These are phyloP conservation scores for Linnemannia elongata DNA, from an alignment of 192 early-diverging fungal genomes.

Conservation along the genomic window DNA sequence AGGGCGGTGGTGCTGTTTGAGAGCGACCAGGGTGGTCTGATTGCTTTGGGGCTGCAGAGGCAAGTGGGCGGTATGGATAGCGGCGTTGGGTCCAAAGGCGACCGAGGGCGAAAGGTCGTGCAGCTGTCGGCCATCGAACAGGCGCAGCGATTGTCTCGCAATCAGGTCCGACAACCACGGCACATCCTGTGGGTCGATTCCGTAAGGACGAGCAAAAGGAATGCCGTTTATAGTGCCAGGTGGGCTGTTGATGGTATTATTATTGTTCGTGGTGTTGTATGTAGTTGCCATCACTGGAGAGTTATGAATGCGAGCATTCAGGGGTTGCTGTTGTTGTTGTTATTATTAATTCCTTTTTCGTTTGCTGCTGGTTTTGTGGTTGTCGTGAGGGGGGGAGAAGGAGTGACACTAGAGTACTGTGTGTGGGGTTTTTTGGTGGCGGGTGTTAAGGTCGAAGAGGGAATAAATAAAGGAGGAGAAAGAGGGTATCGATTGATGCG, in stretches of 20 bases:
- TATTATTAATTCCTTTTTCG: neutral
- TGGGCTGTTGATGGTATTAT: neutral
- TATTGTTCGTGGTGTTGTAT: neutral
- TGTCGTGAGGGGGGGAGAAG: neutral
- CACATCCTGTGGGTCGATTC: conserved; percentile 45
- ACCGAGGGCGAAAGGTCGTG: conserved; percentile 33
- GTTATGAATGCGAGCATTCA: neutral
- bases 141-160: conserved; percentile 30
- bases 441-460: neutral
- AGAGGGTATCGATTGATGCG: too few species aligned
- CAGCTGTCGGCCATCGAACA: conserved; percentile 34
- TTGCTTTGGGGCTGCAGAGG: neutral
- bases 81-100: conserved; percentile 22
- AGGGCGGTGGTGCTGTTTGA: conserved; percentile 47
- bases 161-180: conserved; percentile 49
- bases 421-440: neutral
- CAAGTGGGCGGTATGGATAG: conserved; percentile 42
- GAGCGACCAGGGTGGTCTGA: conserved; percentile 15
- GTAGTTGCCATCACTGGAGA: neutral
- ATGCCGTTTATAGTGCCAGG: neutral
- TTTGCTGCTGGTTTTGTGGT: neutral
- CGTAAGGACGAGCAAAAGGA: conserved; percentile 26
- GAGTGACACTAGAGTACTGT: neutral
- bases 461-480: neutral
- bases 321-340: neutral